phyloP scores from a whole-genome alignment of 108 stramenopile species.

The Asterionellopsis glacialis region DNA sequence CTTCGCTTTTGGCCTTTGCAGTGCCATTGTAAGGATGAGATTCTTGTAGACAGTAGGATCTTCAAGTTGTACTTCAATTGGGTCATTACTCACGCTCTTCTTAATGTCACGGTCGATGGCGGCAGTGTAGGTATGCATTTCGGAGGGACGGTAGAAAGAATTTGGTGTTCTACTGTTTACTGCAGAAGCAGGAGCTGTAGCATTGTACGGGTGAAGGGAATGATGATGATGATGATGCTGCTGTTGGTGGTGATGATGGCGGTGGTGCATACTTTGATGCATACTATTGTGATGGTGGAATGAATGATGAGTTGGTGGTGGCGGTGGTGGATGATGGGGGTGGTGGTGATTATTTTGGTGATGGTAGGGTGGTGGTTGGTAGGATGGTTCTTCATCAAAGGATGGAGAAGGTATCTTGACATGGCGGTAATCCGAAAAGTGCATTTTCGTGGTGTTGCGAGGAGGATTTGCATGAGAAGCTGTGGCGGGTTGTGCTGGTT shows the following conservation, averaged over 20 bases:
- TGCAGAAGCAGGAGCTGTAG: too few relatives aligned
- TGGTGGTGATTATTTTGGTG: too few relatives aligned
- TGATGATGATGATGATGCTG: too few relatives aligned
- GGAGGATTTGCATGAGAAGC: not conserved
- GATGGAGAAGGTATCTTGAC: too few relatives aligned
- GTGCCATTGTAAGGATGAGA: conserved; percentile 50
- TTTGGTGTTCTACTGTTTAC: not conserved
- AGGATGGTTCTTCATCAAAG: conserved; percentile 1
- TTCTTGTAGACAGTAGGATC: conserved; percentile 33
- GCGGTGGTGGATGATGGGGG: too few relatives aligned
- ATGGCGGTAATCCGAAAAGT: not conserved
- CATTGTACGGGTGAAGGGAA: too few relatives aligned
- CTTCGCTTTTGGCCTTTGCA: conserved; percentile 27
- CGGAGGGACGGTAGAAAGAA: not conserved
- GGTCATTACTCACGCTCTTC: not conserved
- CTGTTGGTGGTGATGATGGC: too few relatives aligned
- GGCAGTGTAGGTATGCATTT: not conserved
- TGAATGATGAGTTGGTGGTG: too few relatives aligned
- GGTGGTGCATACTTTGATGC: too few relatives aligned
- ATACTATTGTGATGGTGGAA: too few relatives aligned
- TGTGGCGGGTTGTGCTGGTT: too few relatives aligned
- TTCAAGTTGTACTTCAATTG: conserved; percentile 4
- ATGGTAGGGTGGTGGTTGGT: not conserved
- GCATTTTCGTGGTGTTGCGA: not conserved
- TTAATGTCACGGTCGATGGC: not conserved